Conservation (phyloP, 176 grass and related monocot genomes). For the Aechmea fasciata region DNA sequence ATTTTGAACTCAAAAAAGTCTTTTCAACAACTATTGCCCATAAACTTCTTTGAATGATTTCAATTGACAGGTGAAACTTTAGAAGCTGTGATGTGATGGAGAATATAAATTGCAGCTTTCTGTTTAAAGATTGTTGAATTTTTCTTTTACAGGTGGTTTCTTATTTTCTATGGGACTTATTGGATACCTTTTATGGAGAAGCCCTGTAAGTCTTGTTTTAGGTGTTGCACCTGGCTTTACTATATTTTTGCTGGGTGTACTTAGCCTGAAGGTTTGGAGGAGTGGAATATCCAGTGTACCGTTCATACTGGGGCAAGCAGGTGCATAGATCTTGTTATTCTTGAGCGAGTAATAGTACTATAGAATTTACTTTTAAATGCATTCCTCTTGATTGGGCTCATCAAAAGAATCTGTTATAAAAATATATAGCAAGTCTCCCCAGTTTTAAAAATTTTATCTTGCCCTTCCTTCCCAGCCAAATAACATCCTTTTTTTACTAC, state of each 20-base stretch:
- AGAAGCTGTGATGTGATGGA: too few relatives aligned
- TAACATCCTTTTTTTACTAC: too few relatives aligned
- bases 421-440: too few relatives aligned
- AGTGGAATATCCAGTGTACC: slow-evolving; percentile 71
- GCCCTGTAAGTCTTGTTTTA: slow-evolving; percentile 41
- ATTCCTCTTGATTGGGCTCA: not conserved
- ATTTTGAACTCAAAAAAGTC: too few relatives aligned
- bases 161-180: slow-evolving; percentile 64
- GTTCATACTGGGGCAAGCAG: slow-evolving; percentile 83
- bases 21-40: too few relatives aligned
- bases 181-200: slow-evolving; percentile 81
- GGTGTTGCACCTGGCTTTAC: slow-evolving; percentile 70
- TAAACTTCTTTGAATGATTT: too few relatives aligned
- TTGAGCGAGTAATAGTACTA: not conserved
- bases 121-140: not conserved
- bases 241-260: slow-evolving; percentile 53
- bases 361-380: not conserved
- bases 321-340: slow-evolving; percentile 28
- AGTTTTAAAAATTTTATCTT: too few relatives aligned
- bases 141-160: slow-evolving; percentile 52
- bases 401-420: not conserved
- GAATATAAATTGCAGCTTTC: slow-evolving; percentile 2
- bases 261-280: slow-evolving; percentile 89
- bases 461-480: too few relatives aligned
- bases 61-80: too few relatives aligned